phyloP scores from a whole-genome alignment of 176 grass and related monocot species.

The Rhipidocladum racemiflorum region DNA sequence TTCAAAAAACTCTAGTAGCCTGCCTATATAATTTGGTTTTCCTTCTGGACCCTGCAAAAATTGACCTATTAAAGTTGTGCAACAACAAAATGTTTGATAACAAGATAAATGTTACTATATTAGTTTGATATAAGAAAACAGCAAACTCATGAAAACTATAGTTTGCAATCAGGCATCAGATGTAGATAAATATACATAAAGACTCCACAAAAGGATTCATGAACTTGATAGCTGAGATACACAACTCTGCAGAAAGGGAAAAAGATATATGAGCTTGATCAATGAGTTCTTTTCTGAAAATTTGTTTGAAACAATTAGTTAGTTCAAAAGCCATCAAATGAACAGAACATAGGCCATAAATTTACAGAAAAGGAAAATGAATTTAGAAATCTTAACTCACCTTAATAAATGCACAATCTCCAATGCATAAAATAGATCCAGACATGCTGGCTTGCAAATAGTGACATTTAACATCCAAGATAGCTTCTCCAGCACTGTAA shows the following conservation, averaged over 20 bases:
- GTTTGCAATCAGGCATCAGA: conserved; percentile 15
- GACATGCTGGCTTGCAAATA: conserved; percentile 68
- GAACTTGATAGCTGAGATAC: conserved; percentile 24
- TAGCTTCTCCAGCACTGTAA: conserved; percentile 46
- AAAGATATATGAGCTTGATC: background rate
- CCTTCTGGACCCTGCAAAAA: conserved; percentile 59
- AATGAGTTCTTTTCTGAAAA: conserved; percentile 5
- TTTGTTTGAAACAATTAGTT: background rate
- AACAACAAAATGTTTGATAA: conserved; percentile 25
- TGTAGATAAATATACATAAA: conserved; percentile 22
- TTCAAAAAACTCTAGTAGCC: conserved; percentile 90
- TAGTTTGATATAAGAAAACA: conserved; percentile 19
- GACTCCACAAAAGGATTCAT: background rate
- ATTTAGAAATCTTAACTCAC: conserved; percentile 36
- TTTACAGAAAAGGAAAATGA: conserved; percentile 27
- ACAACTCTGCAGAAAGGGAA: background rate
- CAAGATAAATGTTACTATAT: conserved; percentile 21
- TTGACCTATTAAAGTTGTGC: conserved; percentile 20
- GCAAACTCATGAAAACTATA: conserved; percentile 10
- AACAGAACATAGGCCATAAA: background rate
- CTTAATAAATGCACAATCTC: conserved; percentile 90
- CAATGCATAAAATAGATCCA: conserved; percentile 62
- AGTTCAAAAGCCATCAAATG: conserved; percentile 16
- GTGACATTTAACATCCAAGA: conserved; percentile 76
- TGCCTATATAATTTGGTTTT: conserved; percentile 77